Percentiles rank a stretch among this genome's conserved stretches.
phyloP scores from a whole-genome alignment of 305 asterid genomes.

The Rubia balearica region DNA sequence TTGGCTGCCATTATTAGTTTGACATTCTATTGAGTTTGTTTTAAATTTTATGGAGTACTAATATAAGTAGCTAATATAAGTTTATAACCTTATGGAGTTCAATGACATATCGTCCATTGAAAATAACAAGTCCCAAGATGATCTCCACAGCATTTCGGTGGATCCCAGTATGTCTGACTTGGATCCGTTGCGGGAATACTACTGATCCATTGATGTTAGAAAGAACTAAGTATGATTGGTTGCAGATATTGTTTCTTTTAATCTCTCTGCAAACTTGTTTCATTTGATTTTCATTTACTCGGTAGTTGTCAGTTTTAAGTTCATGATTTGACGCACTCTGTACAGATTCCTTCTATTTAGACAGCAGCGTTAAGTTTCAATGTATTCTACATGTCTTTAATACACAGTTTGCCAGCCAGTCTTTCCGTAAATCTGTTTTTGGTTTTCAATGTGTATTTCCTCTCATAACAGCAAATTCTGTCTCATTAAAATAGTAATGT shows the following conservation, averaged over 20 bases:
- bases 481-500: not conserved
- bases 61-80: no score
- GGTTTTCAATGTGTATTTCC: not conserved
- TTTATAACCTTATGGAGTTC: not conserved
- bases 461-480: not conserved
- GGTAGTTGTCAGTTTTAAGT: not conserved
- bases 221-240: not conserved
- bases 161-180: conserved; percentile 41
- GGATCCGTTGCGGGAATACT: conserved; percentile 44
- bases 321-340: conserved; percentile 16
- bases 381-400: conserved; percentile 1
- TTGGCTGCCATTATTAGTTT: no score
- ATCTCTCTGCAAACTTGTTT: not conserved
- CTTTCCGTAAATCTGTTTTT: not conserved
- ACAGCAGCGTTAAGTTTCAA: not conserved
- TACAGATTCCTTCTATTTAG: conserved; percentile 22
- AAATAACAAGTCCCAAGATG: conserved; percentile 30
- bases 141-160: conserved; percentile 28
- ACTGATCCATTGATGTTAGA: conserved; percentile 16
- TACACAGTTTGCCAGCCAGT: conserved; percentile 3
- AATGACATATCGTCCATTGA: conserved; percentile 42
- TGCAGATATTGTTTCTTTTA: not conserved
- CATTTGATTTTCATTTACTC: not conserved
- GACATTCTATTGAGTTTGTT: no score
- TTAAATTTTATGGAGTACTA: no score